Conservation (phyloP, 768 basidiomycete genomes). For the Suillus decipiens region DNA sequence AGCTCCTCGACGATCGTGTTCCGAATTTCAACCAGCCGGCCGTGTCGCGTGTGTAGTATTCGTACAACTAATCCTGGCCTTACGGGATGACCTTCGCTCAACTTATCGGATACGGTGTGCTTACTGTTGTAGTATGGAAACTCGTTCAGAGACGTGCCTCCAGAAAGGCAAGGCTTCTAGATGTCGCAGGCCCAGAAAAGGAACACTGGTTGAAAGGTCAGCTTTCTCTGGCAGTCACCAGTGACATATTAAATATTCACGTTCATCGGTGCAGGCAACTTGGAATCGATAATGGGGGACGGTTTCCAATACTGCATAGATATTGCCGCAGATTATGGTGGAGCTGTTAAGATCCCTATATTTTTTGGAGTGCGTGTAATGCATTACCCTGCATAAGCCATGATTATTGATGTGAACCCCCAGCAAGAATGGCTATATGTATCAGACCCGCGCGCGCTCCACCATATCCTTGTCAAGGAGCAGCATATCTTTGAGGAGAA, state of each 20-base stretch:
- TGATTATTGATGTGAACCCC: neutral
- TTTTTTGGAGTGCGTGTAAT: slow-evolving; percentile 44
- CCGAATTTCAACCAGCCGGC: neutral
- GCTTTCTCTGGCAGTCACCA: neutral
- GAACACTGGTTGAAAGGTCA: slow-evolving; percentile 3
- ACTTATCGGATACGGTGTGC: neutral
- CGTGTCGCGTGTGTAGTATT: neutral
- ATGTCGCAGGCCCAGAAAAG: slow-evolving; percentile 4
- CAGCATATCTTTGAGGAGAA: slow-evolving; percentile 28
- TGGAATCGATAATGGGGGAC: neutral
- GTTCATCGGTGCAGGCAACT: neutral
- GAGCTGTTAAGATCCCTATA: slow-evolving; percentile 25
- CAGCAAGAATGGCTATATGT: slow-evolving; percentile 27
- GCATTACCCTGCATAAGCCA: slow-evolving; percentile 24
- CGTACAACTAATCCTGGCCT: neutral
- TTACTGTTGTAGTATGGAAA: neutral
- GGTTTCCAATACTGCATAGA: neutral
- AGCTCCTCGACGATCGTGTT: neutral
- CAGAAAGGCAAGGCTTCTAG: neutral
- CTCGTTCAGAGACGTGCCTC: neutral
- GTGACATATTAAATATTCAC: neutral
- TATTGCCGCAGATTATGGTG: neutral
- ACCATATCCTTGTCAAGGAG: slow-evolving; percentile 33
- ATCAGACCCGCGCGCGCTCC: slow-evolving; percentile 30
- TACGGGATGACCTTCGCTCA: neutral